phyloP scores from a whole-genome alignment of 495 filamentous ascomycete genomes.

The Margaritispora aquatica region DNA sequence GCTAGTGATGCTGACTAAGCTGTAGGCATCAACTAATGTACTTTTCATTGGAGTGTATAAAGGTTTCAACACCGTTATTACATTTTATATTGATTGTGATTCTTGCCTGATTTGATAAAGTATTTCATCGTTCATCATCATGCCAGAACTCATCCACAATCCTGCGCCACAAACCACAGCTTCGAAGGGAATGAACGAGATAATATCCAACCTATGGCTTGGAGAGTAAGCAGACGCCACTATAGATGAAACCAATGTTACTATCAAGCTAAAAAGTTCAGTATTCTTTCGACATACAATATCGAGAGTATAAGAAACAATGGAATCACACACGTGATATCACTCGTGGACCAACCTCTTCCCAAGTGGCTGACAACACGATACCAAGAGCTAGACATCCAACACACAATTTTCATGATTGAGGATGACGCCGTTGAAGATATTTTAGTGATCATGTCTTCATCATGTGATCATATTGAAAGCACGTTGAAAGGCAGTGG shows the following conservation, averaged over 20 bases:
- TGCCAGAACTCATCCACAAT: neutral
- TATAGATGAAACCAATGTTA: neutral
- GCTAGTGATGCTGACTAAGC: too few relatives aligned
- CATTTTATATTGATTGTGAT: too few relatives aligned
- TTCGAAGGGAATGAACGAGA: neutral
- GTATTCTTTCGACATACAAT: conserved; percentile 1
- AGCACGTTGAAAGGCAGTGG: neutral
- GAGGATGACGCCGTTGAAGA: neutral
- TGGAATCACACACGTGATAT: neutral
- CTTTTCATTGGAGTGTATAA: too few relatives aligned
- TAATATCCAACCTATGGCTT: neutral
- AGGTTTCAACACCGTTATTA: too few relatives aligned
- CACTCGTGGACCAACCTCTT: neutral
- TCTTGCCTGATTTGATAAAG: neutral
- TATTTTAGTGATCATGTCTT: neutral
- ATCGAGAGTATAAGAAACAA: neutral
- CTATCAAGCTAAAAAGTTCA: neutral
- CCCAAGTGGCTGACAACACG: neutral
- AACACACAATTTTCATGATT: neutral
- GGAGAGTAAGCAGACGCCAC: neutral
- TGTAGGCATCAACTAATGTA: too few relatives aligned
- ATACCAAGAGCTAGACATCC: neutral
- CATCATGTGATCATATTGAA: neutral
- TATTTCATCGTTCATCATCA: neutral
- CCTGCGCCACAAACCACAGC: neutral